Evolutionary conservation across 179 eudicot species (phyloP), one percentile per base, ranked within the genome.

Genomic region (Camellia oleifera): DNA sequence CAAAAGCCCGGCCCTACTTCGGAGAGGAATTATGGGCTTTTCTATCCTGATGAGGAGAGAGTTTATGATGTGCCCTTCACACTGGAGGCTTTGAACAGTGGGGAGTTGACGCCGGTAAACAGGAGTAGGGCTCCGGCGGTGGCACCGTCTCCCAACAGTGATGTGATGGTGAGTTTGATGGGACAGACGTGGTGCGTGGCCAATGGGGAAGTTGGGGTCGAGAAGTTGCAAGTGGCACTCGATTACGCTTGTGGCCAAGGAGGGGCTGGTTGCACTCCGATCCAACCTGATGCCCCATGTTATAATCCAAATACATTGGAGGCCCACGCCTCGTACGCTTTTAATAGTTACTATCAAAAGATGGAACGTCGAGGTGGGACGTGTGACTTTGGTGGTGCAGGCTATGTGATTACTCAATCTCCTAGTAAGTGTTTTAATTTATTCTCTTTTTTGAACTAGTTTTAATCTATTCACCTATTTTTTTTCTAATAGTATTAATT

Each of bases 161-260:
- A 78, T 46, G 82, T 67, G 72, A 50, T 80, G 23, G 1, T 69
- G 14, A 75, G 78, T 1, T 4, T 7, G 18, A 76, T 57, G 79
- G 95, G 91, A 52, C 85, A 88, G 74, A 90, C 92, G 20, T 96
- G 99, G 99, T 96, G 99, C 68, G 97, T 96, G 77, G 99, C 99
- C 13, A 94, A 88, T 23, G 96, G 70, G 68, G 20, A 88, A 8
- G 91, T 57, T 9, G 84, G 83, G 48, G 63, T 67, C 71, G 78
- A 92, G 81, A 90, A 89, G 81, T 44, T 95, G 77, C 96, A 95
- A 63, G 74, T 15, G 32, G 99, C 88, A 69, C 80, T 95, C 54
- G 90, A 94, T 84, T 95, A 93, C 79, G 99, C 98, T 32, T 95
- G 99, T 66, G 99, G 99, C 0, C 84, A 88, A 42, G 99, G 98